Evolutionary conservation across 352 stramenopile species (phyloP).

Genomic region (Globisporangium radiosum): DNA sequence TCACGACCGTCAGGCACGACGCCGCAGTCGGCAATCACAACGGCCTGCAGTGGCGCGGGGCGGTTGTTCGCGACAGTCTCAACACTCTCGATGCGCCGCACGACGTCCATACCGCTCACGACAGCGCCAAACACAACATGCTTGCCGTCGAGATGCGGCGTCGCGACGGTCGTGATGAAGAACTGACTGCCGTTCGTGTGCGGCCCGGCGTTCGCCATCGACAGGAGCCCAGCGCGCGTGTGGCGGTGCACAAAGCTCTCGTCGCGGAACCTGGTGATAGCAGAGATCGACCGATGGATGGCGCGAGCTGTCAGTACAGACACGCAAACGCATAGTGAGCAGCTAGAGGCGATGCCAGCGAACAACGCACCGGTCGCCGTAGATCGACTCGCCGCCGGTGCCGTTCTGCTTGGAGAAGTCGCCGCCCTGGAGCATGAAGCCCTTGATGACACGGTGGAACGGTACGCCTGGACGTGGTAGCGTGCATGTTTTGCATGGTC

Average conservation of each 20-base stretch:
- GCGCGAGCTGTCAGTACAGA: conserved; percentile 3
- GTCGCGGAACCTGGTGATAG: conserved; percentile 67
- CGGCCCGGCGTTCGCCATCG: conserved; percentile 90
- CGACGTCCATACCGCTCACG: conserved; percentile 54
- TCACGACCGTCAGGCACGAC: conserved; percentile 27
- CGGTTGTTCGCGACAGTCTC: conserved; percentile 81
- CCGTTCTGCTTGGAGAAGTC: conserved; percentile 77
- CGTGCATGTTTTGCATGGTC: no score
- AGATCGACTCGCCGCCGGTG: conserved; percentile 83
- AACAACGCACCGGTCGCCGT: conserved; percentile 33
- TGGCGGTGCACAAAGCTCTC: conserved; percentile 95
- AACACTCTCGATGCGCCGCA: conserved; percentile 89
- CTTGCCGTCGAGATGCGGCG: conserved; percentile 96
- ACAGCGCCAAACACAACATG: conserved; percentile 99
- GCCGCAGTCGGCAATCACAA: conserved; percentile 95
- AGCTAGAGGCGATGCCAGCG: no score
- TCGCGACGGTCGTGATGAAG: conserved; percentile 81
- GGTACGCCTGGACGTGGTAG: conserved; percentile 27
- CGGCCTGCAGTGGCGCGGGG: conserved; percentile 63
- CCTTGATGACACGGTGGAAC: conserved; percentile 84
- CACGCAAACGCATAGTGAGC: neutral
- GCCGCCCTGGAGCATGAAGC: conserved; percentile 83
- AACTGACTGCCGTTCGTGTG: conserved; percentile 82
- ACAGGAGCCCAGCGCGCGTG: conserved; percentile 88
- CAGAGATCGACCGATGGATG: no score